Percentiles rank a stretch among this genome's conserved stretches.
Conservation (phyloP, 805 yeast genomes). For the Schwanniomyces polymorphus region DNA sequence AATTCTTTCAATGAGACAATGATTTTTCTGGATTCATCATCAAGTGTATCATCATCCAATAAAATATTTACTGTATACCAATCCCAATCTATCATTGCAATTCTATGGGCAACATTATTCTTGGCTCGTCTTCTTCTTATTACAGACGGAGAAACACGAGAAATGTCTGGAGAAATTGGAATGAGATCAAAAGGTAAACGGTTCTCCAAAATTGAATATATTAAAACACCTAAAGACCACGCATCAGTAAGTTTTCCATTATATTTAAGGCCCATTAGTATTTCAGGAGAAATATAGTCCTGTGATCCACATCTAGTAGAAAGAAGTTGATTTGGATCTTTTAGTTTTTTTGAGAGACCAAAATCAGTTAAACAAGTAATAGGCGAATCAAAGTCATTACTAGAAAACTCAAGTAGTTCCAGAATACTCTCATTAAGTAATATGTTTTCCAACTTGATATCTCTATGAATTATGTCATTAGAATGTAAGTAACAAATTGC, state of each 20-base stretch:
- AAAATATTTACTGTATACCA: constrained; percentile 55
- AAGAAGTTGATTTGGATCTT: constrained; percentile 59
- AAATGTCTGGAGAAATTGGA: constrained; percentile 41
- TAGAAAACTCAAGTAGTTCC: constrained; percentile 25
- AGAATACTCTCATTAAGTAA: constrained; percentile 41
- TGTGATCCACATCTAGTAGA: constrained; percentile 94
- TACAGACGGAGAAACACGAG: constrained; percentile 40
- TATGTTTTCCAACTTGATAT: constrained; percentile 85
- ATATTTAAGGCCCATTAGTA: constrained; percentile 85
- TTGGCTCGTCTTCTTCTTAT: constrained; percentile 41
- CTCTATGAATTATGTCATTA: constrained; percentile 78
- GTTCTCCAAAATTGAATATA: constrained; percentile 81
- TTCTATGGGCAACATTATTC: constrained; percentile 76
- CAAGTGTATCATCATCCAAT: constrained; percentile 7
- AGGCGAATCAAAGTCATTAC: neutral
- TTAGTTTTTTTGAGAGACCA: constrained; percentile 78
- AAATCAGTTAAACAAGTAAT: constrained; percentile 75
- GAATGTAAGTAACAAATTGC: constrained; percentile 75
- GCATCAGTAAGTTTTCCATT: constrained; percentile 90
- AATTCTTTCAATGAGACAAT: constrained; percentile 22
- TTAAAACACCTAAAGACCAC: constrained; percentile 94
- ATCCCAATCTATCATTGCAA: constrained; percentile 89
- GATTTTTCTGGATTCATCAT: constrained; percentile 15
- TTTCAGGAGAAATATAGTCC: constrained; percentile 94
- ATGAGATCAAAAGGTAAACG: constrained; percentile 91